A percentile compares a stretch with the other conserved stretches of the same genome.
Evolutionary conservation across 2,329 filamentous ascomycete genomes (phyloP).

Genomic region (Aspergillus fijiensis): DNA sequence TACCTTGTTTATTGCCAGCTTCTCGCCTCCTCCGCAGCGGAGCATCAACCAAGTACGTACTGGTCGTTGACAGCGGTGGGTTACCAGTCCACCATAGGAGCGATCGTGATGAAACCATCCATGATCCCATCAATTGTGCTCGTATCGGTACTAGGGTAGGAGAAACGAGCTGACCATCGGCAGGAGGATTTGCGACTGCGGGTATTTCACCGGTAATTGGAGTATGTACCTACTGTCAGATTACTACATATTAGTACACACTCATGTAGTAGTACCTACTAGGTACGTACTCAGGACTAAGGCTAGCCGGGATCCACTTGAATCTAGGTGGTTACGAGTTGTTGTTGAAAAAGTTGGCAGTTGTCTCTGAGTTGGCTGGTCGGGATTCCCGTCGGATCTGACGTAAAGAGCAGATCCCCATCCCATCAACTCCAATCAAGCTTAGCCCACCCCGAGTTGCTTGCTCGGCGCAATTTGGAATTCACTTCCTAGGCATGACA

Average conservation of each 20-base stretch:
- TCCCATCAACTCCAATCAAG: background rate
- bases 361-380: background rate
- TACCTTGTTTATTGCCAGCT: background rate
- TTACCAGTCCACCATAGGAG: background rate
- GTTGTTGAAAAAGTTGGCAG: background rate
- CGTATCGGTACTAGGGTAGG: background rate
- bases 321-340: background rate
- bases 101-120: background rate
- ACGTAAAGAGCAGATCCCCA: background rate
- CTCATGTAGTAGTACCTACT: too few relatives aligned
- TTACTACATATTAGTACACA: background rate
- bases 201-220: background rate
- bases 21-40: background rate
- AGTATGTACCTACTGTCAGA: conserved; percentile 1
- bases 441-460: background rate
- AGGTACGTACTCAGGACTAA: background rate
- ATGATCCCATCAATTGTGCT: background rate
- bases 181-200: background rate
- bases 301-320: background rate
- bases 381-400: background rate
- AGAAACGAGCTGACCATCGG: background rate
- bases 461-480: background rate
- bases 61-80: background rate
- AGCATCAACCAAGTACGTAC: background rate
- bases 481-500: background rate